A percentile compares a stretch with the other conserved stretches of the same genome.
These are phyloP conservation scores for Malus hybrid DNA, from an alignment of 331 rosid species.

Conservation along the genomic window DNA sequence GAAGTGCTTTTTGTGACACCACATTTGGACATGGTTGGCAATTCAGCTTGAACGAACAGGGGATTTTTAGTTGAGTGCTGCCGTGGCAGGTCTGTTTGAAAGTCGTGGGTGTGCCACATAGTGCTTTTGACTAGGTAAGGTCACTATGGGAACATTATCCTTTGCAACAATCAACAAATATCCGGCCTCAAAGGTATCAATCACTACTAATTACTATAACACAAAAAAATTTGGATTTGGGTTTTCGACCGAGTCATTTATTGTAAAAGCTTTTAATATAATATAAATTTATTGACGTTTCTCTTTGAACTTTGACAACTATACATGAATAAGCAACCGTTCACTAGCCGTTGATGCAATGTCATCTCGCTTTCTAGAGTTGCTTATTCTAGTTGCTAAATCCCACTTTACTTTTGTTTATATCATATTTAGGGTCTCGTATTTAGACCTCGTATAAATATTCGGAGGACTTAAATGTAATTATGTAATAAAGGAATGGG, in stretches of 20 bases:
- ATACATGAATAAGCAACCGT: accelerated
- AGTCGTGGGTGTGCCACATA: constrained; percentile 5
- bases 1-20: constrained; percentile 1
- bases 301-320: too few relatives aligned
- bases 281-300: too few relatives aligned
- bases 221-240: too few relatives aligned
- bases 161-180: not conserved
- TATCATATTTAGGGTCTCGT: too few relatives aligned
- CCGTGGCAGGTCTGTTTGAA: not conserved
- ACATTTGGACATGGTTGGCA: not conserved
- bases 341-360: accelerated
- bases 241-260: too few relatives aligned
- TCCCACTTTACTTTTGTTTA: too few relatives aligned
- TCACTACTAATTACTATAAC: not conserved
- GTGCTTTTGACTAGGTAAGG: constrained; percentile 13
- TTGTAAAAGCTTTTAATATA: too few relatives aligned
- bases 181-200: not conserved
- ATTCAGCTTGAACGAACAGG: not conserved
- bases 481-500: too few relatives aligned
- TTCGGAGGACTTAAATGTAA: too few relatives aligned
- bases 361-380: not conserved
- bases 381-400: too few relatives aligned
- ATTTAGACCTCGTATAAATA: too few relatives aligned
- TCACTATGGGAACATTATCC: not conserved
- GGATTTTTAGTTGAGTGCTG: not conserved